Percentiles rank a stretch among this genome's conserved stretches.
These are phyloP conservation scores for Symbiodinium pilosum DNA, from an alignment of 73 alveolate genomes.

Conservation along the genomic window DNA sequence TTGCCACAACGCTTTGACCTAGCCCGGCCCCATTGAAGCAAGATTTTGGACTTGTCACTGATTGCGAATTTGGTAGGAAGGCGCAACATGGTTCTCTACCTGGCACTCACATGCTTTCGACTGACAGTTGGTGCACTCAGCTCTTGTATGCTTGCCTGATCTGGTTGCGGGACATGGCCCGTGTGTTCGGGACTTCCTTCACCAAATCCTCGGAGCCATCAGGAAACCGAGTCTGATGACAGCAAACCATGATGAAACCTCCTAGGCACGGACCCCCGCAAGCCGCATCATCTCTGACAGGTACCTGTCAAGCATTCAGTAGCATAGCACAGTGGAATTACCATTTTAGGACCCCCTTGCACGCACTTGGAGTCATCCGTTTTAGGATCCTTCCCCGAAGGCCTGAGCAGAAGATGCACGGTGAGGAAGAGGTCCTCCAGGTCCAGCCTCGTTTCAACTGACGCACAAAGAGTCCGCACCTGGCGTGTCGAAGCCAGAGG, in stretches of 20 bases:
- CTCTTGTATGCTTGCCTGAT: no score
- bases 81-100: no score
- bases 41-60: no score
- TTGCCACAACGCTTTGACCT: no score
- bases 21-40: no score
- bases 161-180: slow-evolving; percentile 37
- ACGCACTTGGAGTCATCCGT: background rate
- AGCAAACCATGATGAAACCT: no score
- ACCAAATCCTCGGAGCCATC: slow-evolving; percentile 67
- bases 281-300: slow-evolving; percentile 64
- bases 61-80: no score
- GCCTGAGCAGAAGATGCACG: slow-evolving; percentile 69
- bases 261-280: background rate
- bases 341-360: no score
- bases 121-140: no score
- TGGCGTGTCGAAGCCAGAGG: no score
- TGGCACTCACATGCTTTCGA: no score
- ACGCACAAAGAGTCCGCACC: background rate
- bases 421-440: slow-evolving; percentile 70
- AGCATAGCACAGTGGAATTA: no score
- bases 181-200: slow-evolving; percentile 43
- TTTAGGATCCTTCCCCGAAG: background rate
- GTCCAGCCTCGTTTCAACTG: slow-evolving; percentile 17
- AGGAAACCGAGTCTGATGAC: background rate
- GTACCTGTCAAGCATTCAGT: slow-evolving; percentile 20